Evolutionary conservation across 1,284 basidiomycete genomes (phyloP).

Genomic region (Rhodofomes roseus): DNA sequence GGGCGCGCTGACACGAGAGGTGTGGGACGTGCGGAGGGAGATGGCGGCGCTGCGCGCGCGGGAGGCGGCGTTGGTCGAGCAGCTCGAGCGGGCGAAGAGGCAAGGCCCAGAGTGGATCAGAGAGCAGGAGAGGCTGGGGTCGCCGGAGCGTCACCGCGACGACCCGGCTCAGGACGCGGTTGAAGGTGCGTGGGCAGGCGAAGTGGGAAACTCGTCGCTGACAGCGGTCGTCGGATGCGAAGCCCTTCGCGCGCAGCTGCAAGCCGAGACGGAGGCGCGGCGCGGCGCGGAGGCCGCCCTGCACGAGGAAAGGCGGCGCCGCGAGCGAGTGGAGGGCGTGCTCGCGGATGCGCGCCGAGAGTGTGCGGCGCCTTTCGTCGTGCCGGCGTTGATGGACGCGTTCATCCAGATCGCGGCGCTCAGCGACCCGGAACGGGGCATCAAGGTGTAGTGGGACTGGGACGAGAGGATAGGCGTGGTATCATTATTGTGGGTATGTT

Average conservation of each 20-base stretch:
- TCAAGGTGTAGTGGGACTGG: too few relatives aligned
- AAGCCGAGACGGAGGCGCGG: constrained; percentile 14
- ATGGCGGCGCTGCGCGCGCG: constrained; percentile 29
- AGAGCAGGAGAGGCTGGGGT: background rate
- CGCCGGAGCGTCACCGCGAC: background rate
- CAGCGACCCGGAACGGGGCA: too few relatives aligned
- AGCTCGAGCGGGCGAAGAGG: constrained; percentile 16
- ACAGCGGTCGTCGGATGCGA: too few relatives aligned
- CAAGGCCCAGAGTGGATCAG: background rate
- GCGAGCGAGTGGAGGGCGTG: constrained; percentile 29
- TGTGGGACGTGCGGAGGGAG: constrained; percentile 31
- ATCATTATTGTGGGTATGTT: too few relatives aligned
- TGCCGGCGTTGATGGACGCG: constrained; percentile 42
- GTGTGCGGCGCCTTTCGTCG: constrained; percentile 39
- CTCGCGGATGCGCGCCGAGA: constrained; percentile 38
- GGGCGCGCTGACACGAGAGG: constrained; percentile 22
- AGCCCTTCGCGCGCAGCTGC: constrained; percentile 15
- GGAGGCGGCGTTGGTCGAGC: constrained; percentile 28
- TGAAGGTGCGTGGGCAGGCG: background rate
- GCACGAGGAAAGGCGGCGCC: constrained; percentile 29
- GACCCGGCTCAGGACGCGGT: background rate
- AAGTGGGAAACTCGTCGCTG: too few relatives aligned
- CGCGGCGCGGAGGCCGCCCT: constrained; percentile 23
- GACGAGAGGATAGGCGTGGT: too few relatives aligned
- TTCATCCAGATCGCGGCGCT: constrained; percentile 32